Percentiles rank a stretch among this genome's conserved stretches.
Conservation (phyloP, 2,329 filamentous ascomycete genomes). For the Dendryphion nanum region DNA sequence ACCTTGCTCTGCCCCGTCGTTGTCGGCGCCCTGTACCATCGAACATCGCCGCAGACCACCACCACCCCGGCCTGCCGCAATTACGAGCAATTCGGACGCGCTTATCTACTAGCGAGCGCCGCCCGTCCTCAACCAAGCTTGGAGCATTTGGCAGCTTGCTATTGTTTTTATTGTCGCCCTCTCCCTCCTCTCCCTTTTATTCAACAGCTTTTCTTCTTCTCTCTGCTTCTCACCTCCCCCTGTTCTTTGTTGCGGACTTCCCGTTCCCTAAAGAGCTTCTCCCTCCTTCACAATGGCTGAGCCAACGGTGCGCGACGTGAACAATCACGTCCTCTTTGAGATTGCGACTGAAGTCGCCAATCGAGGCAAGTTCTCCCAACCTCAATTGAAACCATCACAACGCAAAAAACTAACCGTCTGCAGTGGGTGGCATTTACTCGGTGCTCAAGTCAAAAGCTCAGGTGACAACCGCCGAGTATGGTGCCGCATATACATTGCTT, state of each 20-base stretch:
- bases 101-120: background rate
- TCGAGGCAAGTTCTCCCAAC: conserved; percentile 62
- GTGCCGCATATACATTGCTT: conserved; percentile 91
- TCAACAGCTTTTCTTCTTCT: background rate
- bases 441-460: conserved; percentile 99
- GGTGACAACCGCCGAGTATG: conserved; percentile 97
- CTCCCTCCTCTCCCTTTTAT: background rate
- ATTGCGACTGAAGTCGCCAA: conserved; percentile 96
- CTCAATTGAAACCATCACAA: conserved; percentile 2
- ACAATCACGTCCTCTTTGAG: conserved; percentile 95
- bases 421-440: conserved; percentile 97
- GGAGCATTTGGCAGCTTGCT: background rate
- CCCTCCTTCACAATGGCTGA: conserved; percentile 24
- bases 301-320: conserved; percentile 64
- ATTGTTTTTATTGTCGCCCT: background rate
- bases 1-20: no score
- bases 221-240: background rate
- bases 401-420: conserved; percentile 11
- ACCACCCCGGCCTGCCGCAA: background rate
- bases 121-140: background rate
- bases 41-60: background rate
- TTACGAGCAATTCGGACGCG: background rate
- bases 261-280: no score
- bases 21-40: no score
- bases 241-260: no score